These are phyloP conservation scores for Ogataea dorogensis DNA, from an alignment of 805 yeast genomes.

Conservation along the genomic window DNA sequence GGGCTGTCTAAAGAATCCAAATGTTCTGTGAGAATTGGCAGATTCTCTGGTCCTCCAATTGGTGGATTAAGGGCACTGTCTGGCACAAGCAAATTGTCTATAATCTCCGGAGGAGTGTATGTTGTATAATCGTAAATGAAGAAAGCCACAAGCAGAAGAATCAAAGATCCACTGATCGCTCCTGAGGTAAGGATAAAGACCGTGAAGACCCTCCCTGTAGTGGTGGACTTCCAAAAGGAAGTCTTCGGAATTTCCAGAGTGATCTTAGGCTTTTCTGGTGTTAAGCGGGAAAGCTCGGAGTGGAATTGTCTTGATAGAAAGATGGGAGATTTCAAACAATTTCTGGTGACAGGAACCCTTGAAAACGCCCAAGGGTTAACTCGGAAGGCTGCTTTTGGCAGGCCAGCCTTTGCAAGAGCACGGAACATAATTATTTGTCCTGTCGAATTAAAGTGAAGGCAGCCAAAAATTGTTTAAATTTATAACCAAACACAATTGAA, in stretches of 20 bases:
- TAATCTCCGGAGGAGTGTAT: conserved; percentile 43
- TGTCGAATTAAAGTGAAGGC: conserved; percentile 1
- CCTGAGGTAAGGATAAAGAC: conserved; percentile 41
- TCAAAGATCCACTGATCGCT: conserved; percentile 42
- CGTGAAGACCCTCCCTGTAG: conserved; percentile 35
- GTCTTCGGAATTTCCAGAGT: conserved; percentile 1
- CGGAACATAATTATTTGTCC: conserved; percentile 5
- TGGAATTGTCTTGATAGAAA: conserved; percentile 3
- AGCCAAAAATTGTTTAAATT: conserved; percentile 5
- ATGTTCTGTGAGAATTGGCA: conserved; percentile 56
- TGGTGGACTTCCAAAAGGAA: conserved; percentile 22
- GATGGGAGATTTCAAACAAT: too few relatives aligned
- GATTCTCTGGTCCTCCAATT: conserved; percentile 68
- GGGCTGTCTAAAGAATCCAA: conserved; percentile 57
- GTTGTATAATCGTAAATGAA: conserved; percentile 68
- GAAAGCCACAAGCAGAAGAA: conserved; percentile 44
- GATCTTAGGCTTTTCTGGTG: not conserved
- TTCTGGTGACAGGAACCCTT: not conserved
- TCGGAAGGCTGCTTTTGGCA: conserved; percentile 5
- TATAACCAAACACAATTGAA: conserved; percentile 5
- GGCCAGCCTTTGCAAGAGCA: conserved; percentile 4
- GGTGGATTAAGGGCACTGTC: conserved; percentile 52
- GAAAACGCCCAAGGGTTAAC: too few relatives aligned
- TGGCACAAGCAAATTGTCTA: conserved; percentile 49
- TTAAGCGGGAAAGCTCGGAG: conserved; percentile 1